Evolutionary conservation across 2,329 filamentous ascomycete species (phyloP).

Genomic region (Parastagonospora avenae): DNA sequence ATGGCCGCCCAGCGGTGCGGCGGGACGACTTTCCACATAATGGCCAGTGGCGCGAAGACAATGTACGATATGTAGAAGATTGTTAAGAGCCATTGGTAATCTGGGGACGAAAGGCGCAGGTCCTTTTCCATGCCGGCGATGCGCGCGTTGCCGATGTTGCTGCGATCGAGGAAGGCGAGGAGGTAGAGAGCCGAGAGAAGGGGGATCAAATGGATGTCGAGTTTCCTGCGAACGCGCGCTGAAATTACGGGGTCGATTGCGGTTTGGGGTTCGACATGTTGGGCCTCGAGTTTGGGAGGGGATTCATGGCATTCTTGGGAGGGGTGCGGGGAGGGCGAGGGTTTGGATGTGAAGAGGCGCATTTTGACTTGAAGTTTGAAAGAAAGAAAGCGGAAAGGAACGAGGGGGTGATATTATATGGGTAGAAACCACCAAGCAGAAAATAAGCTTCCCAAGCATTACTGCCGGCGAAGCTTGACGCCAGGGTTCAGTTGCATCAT

Average conservation of each 20-base stretch:
- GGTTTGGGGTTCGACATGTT: slow-evolving; percentile 7
- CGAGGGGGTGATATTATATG: background rate
- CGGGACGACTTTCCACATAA: slow-evolving; percentile 46
- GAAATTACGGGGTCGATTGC: slow-evolving; percentile 15
- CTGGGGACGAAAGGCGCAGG: slow-evolving; percentile 27
- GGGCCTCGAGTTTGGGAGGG: slow-evolving; percentile 1
- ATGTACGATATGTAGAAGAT: slow-evolving; percentile 49
- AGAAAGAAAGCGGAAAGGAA: background rate
- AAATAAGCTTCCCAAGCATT: background rate
- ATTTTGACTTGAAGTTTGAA: background rate
- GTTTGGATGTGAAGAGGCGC: background rate
- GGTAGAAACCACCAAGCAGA: background rate
- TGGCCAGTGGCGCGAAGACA: slow-evolving; percentile 40
- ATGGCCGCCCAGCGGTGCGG: slow-evolving; percentile 45
- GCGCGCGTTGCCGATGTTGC: slow-evolving; percentile 49
- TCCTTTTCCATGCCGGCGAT: slow-evolving; percentile 48
- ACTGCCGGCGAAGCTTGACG: background rate
- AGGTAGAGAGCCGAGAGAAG: slow-evolving; percentile 42
- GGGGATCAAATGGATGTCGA: slow-evolving; percentile 39
- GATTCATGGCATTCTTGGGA: background rate
- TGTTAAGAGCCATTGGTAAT: slow-evolving; percentile 45
- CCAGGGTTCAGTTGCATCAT: background rate
- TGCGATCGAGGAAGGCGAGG: slow-evolving; percentile 44
- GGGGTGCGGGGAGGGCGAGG: too few species aligned
- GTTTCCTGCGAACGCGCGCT: slow-evolving; percentile 33